Evolutionary conservation across 1,284 basidiomycete genomes (phyloP).

Genomic region (Leucoagaricus sp.): DNA sequence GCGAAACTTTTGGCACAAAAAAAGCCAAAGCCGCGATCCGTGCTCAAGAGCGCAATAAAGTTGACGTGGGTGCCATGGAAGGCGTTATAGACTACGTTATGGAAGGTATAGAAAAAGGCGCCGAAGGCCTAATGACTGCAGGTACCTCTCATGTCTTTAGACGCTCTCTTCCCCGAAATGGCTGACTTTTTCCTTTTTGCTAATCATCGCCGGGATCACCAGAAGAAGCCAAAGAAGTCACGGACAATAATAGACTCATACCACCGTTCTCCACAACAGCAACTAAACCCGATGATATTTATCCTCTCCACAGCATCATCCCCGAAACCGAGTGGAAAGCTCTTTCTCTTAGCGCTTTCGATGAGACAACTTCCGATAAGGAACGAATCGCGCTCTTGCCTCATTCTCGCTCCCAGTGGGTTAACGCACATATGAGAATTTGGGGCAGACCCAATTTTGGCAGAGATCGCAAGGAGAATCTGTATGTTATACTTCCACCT

Average conservation of each 20-base stretch:
- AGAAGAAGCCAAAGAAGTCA: constrained; percentile 67
- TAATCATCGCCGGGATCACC: constrained; percentile 7
- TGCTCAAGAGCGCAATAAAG: constrained; percentile 83
- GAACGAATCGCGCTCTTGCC: constrained; percentile 63
- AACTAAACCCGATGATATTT: constrained; percentile 68
- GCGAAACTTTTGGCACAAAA: constrained; percentile 90
- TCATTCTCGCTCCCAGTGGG: constrained; percentile 65
- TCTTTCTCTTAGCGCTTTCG: constrained; percentile 54
- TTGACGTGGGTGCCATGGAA: constrained; percentile 85
- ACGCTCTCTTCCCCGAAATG: background rate
- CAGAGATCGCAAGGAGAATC: constrained; percentile 51
- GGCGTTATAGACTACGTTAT: constrained; percentile 78
- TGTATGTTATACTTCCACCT: constrained; percentile 41
- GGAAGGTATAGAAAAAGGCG: constrained; percentile 75
- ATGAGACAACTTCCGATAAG: constrained; percentile 47
- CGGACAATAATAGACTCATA: constrained; percentile 69
- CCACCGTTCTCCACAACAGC: constrained; percentile 73
- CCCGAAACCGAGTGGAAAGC: constrained; percentile 77
- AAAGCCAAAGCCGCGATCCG: constrained; percentile 87
- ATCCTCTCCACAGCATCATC: constrained; percentile 75
- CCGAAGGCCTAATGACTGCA: constrained; percentile 63
- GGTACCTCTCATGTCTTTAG: constrained; percentile 45
- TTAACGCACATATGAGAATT: constrained; percentile 55
- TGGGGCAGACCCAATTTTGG: constrained; percentile 25
- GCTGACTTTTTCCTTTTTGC: background rate